Conservation (phyloP, 2,329 filamentous ascomycete species). For the Colletotrichum kahawae region DNA sequence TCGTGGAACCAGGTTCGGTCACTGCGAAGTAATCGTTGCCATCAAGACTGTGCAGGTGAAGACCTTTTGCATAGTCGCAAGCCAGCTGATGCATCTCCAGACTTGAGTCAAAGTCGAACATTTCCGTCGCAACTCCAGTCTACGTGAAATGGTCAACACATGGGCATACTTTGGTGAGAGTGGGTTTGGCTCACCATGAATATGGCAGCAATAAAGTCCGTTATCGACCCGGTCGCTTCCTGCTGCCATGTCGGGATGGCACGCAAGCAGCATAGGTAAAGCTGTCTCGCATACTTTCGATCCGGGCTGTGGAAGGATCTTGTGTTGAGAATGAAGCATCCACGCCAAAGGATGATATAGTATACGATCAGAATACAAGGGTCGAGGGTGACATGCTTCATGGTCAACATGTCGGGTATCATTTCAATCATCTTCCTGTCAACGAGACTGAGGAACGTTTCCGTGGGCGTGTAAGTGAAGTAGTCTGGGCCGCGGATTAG, state of each 20-base stretch:
- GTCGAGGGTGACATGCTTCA: constrained; percentile 33
- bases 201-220: constrained; percentile 34
- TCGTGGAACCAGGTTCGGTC: background rate
- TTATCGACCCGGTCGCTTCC: constrained; percentile 33
- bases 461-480: constrained; percentile 31
- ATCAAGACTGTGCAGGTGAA: constrained; percentile 35
- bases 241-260: constrained; percentile 32
- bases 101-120: constrained; percentile 35
- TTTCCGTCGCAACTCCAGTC: constrained; percentile 32
- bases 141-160: background rate
- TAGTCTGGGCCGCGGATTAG: constrained; percentile 25
- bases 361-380: constrained; percentile 34
- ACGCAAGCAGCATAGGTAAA: constrained; percentile 34
- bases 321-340: constrained; percentile 23
- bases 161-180: background rate
- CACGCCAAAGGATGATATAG: constrained; percentile 34
- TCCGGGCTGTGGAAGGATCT: background rate
- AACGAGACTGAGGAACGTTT: constrained; percentile 32
- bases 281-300: constrained; percentile 26
- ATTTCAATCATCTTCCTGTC: constrained; percentile 31
- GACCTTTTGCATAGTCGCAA: constrained; percentile 33
- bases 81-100: constrained; percentile 34
- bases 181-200: constrained; percentile 26
- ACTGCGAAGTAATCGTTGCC: constrained; percentile 22
- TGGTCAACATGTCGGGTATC: constrained; percentile 32